Conservation (phyloP, 805 yeast genomes). For the Kluyveromyces siamensis region DNA sequence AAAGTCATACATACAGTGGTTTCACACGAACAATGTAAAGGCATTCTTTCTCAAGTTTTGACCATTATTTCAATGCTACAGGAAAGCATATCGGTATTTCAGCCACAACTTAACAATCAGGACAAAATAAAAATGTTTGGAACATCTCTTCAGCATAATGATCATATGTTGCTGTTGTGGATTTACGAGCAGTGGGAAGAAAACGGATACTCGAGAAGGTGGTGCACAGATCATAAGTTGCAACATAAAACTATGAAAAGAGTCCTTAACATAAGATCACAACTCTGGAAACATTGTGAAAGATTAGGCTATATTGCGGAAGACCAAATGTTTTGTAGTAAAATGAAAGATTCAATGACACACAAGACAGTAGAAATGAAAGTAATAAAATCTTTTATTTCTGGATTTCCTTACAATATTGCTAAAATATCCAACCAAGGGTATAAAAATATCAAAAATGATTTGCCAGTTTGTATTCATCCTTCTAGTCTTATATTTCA, state of each 20-base stretch:
- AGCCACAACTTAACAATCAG: constrained; percentile 2
- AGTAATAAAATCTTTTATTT: constrained; percentile 19
- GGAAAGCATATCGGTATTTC: constrained; percentile 63
- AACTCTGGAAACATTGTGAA: constrained; percentile 52
- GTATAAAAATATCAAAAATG: constrained; percentile 37
- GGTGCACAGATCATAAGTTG: constrained; percentile 81
- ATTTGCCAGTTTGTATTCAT: constrained; percentile 70
- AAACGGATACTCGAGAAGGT: constrained; percentile 54
- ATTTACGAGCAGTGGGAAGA: constrained; percentile 72
- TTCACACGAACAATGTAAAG: constrained; percentile 35
- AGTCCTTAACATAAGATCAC: constrained; percentile 63
- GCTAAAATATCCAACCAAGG: constrained; percentile 23
- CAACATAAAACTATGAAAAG: constrained; percentile 67
- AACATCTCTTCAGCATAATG: constrained; percentile 40
- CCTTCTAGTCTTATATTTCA: constrained; percentile 70
- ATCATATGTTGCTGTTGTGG: constrained; percentile 67
- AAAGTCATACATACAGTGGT: constrained; percentile 62
- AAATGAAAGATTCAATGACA: neutral
- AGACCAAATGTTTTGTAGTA: neutral
- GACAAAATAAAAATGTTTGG: constrained; percentile 14
- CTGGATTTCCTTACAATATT: constrained; percentile 28
- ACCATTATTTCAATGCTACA: constrained; percentile 78
- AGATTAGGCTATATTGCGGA: constrained; percentile 18
- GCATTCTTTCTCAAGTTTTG: constrained; percentile 53
- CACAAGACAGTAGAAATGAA: constrained; percentile 7